Base-by-base conservation (phyloP, 176 grass and related monocot genomes). In the Thinopyrum elongatum region DNA sequence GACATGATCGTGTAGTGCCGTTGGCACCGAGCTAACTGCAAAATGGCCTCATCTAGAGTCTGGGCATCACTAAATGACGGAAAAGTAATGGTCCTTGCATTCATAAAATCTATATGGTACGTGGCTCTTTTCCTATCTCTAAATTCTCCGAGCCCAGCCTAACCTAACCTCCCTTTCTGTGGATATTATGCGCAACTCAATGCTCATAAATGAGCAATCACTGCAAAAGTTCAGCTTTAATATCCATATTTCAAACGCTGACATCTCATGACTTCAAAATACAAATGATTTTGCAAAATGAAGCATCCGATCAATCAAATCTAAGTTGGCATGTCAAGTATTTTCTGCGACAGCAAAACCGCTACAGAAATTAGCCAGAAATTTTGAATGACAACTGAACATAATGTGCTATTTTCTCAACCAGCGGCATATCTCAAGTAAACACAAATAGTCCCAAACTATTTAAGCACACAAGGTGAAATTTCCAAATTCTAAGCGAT, bases 101-200 rank as follows among this genome's bases (percentile, higher is more conserved):
- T 82, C 82, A 91, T 88, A 72, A 88, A 73, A 78, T 81, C 38
- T 91, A 33, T 88, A 57, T 9, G 15, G 53, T 91, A 88, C 66
- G 59, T 33, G 10, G 25, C 26, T 65, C 51, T 85, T 77, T 77
- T 67, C 39, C 28, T 22, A 71, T 47, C 16, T 82, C 57, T 77
- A 60, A 91, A 81, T 74, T 87, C 57, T 60, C 61, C 49, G 77
- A 68, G 30, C 27, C 60, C 12, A 85, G 13, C 25, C 17, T 75
- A 81, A 26, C 34, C 16, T 11, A 41, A 39, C 35, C 55, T 14
- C 49, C 19, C 6, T 70, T 21, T 60, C 21, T 53, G 25, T 74
- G 22, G 55, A 58, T 63, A 83, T 73, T 38, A 58, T 15, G 25
- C 44, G 51, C 39, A 44, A 53, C 77, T 75, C 66, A 16, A 80